phyloP scores from a whole-genome alignment of 1,284 basidiomycete genomes.

The Cryptococcus wingfieldii region DNA sequence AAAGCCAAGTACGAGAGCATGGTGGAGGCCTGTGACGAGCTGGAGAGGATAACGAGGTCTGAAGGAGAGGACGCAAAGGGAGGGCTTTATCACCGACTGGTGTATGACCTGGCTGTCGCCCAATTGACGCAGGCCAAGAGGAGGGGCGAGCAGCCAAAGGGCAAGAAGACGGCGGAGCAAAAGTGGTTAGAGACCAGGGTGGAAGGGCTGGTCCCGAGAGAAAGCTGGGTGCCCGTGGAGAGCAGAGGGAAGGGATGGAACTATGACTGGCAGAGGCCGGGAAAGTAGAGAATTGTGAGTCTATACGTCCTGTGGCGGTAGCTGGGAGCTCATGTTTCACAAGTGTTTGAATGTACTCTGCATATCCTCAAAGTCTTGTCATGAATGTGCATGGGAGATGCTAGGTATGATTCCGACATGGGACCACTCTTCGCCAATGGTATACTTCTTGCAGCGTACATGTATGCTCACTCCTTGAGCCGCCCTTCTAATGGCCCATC shows the following conservation, averaged over 20 bases:
- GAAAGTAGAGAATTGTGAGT: constrained; percentile 7
- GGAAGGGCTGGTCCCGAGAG: constrained; percentile 71
- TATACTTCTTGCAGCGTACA: background rate
- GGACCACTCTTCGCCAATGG: background rate
- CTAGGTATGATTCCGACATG: background rate
- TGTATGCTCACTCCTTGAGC: background rate
- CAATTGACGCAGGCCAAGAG: constrained; percentile 50
- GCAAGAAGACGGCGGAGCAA: constrained; percentile 59
- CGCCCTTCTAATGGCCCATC: background rate
- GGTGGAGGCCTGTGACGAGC: constrained; percentile 72
- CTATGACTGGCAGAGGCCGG: constrained; percentile 43
- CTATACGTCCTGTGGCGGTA: no score
- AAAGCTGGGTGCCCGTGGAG: constrained; percentile 47
- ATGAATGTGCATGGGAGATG: background rate
- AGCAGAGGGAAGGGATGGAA: constrained; percentile 46
- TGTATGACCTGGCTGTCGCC: constrained; percentile 71
- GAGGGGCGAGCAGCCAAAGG: constrained; percentile 44
- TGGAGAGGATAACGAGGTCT: constrained; percentile 53
- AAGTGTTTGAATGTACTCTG: no score
- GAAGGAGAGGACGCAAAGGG: constrained; percentile 6
- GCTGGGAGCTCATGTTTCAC: no score
- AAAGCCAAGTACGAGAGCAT: constrained; percentile 70
- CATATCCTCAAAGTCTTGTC: no score
- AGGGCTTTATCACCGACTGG: constrained; percentile 26
- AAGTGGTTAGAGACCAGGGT: constrained; percentile 70